phyloP scores from a whole-genome alignment of 768 basidiomycete species.

The Trametes elegans region DNA sequence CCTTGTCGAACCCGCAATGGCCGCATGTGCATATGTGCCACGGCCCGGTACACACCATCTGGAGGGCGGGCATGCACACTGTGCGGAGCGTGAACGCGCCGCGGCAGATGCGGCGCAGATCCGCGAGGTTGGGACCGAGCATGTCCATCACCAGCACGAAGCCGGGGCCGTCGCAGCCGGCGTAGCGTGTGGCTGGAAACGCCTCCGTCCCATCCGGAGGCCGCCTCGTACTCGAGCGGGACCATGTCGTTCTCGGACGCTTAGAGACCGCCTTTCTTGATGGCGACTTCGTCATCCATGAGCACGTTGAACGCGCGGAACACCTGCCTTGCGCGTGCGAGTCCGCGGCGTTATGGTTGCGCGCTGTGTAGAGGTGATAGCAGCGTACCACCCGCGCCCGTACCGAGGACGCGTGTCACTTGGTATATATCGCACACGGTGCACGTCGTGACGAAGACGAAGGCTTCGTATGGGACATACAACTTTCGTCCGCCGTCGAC shows the following conservation, averaged over 20 bases:
- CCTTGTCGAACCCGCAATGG: too few species aligned
- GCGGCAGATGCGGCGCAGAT: constrained; percentile 18
- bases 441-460: too few species aligned
- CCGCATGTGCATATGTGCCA: not conserved
- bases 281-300: not conserved
- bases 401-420: not conserved
- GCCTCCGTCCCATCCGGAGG: constrained; percentile 14
- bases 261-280: constrained; percentile 7
- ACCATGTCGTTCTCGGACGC: not conserved
- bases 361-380: not conserved
- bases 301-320: not conserved
- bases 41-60: constrained; percentile 20
- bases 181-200: constrained; percentile 17
- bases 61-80: constrained; percentile 23
- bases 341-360: not conserved
- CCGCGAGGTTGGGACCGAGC: constrained; percentile 22
- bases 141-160: constrained; percentile 23
- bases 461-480: too few species aligned
- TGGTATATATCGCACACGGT: not conserved
- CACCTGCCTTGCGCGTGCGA: not conserved
- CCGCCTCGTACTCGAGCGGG: constrained; percentile 20
- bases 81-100: constrained; percentile 22
- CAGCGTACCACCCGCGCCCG: not conserved
- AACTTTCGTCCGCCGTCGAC: too few species aligned
- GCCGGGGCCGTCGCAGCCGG: constrained; percentile 11